Evolutionary conservation across 192 early-diverging fungal genomes (phyloP).

Genomic region (Rhizoclosmatium sp.): DNA sequence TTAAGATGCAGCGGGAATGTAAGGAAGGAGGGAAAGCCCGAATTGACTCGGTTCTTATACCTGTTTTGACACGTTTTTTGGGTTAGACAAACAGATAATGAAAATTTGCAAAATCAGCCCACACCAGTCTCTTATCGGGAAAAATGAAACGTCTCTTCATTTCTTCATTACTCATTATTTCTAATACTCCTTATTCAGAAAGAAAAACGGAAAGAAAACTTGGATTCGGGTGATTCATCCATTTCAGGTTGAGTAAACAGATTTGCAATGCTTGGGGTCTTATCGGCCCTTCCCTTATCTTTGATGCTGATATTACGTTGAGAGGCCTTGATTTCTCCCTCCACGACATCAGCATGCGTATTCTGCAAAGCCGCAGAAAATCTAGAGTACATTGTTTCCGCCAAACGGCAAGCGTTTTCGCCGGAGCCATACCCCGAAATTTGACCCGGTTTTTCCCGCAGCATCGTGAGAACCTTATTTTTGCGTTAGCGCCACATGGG

Average conservation of each 20-base stretch:
- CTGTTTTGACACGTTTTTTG: too few relatives aligned
- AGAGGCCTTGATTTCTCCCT: background rate
- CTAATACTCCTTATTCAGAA: background rate
- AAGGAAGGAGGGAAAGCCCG: too few relatives aligned
- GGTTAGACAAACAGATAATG: too few relatives aligned
- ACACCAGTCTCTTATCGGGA: too few relatives aligned
- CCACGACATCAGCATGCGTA: background rate
- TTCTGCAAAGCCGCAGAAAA: constrained; percentile 7
- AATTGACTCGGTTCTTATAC: too few relatives aligned
- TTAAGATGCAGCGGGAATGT: too few relatives aligned
- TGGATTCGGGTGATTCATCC: background rate
- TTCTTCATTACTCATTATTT: too few relatives aligned
- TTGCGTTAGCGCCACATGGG: background rate
- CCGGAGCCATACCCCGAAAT: constrained; percentile 51
- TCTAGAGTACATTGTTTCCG: background rate
- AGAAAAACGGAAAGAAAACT: background rate
- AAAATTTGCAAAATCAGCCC: too few relatives aligned
- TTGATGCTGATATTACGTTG: background rate
- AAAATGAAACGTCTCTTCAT: too few relatives aligned
- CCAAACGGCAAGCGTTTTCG: background rate
- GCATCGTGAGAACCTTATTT: constrained; percentile 46
- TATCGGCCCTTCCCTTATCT: background rate
- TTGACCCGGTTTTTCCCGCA: constrained; percentile 58
- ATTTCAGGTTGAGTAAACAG: background rate
- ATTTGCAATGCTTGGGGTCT: background rate